Evolutionary conservation across 2,329 filamentous ascomycete species (phyloP).

Genomic region (Metarhizium rileyi): DNA sequence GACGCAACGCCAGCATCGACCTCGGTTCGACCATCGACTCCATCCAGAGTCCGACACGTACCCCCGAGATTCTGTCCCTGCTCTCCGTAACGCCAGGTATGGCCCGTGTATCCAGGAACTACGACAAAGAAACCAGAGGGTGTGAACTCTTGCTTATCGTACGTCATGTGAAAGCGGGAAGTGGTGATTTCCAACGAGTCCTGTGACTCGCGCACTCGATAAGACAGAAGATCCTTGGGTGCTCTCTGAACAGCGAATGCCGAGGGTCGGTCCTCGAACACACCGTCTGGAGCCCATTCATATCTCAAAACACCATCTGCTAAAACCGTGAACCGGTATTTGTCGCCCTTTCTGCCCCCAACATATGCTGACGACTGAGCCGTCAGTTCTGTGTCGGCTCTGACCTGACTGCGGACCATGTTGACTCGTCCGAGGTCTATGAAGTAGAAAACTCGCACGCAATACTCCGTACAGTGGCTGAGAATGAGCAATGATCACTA

Average conservation of each 20-base stretch:
- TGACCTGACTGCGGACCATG: neutral
- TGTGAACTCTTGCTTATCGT: constrained; percentile 47
- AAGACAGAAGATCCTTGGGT: constrained; percentile 32
- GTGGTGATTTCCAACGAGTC: constrained; percentile 46
- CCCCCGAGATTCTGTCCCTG: constrained; percentile 30
- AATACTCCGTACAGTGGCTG: too few species aligned
- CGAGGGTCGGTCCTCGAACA: constrained; percentile 53
- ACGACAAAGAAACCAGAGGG: constrained; percentile 36
- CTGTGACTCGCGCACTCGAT: constrained; percentile 35
- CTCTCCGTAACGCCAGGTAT: constrained; percentile 40
- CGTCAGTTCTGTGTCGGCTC: neutral
- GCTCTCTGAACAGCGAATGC: constrained; percentile 48
- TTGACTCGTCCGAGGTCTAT: neutral
- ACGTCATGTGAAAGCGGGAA: constrained; percentile 42
- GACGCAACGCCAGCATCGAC: constrained; percentile 43
- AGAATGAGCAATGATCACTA: too few species aligned
- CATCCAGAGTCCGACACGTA: constrained; percentile 46
- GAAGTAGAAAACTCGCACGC: too few species aligned
- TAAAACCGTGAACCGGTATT: constrained; percentile 52
- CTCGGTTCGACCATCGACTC: constrained; percentile 37
- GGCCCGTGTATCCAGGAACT: constrained; percentile 30
- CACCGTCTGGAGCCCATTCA: constrained; percentile 50
- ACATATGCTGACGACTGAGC: constrained; percentile 5
- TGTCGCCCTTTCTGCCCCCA: constrained; percentile 11
- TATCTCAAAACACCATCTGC: constrained; percentile 47